These are phyloP conservation scores for Hypoxylon rubiginosum DNA, from an alignment of 2,329 filamentous ascomycete species.

Conservation along the genomic window DNA sequence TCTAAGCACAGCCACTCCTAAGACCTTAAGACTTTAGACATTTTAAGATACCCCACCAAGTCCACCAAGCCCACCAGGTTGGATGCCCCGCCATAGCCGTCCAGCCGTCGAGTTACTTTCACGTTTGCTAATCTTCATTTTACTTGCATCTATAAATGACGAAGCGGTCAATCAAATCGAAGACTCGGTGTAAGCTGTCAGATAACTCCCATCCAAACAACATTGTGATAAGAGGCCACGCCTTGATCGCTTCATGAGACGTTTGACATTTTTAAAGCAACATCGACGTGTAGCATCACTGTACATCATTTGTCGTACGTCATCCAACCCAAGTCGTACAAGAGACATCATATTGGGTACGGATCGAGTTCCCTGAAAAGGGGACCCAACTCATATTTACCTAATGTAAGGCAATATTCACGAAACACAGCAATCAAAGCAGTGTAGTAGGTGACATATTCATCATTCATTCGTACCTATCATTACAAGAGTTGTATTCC, in stretches of 20 bases:
- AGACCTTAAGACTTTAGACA: not conserved
- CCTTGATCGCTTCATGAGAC: constrained; percentile 1
- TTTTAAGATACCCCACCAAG: constrained; percentile 12
- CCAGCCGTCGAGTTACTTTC: not conserved
- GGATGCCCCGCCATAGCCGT: constrained; percentile 32
- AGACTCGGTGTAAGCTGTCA: constrained; percentile 18
- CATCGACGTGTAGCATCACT: constrained; percentile 8
- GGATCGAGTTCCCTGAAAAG: no score
- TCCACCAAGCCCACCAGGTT: not conserved
- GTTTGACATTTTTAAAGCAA: not conserved
- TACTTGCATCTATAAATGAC: constrained; percentile 6
- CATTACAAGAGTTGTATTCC: constrained; percentile 22
- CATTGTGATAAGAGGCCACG: not conserved
- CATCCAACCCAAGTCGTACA: constrained; percentile 18
- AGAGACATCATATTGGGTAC: not conserved
- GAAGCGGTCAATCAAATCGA: constrained; percentile 33
- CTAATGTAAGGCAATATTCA: not conserved
- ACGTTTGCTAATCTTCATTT: constrained; percentile 35
- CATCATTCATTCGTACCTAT: constrained; percentile 25
- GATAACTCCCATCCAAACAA: not conserved
- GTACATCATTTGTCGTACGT: constrained; percentile 27
- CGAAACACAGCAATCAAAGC: not conserved
- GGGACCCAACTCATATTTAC: not conserved
- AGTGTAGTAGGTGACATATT: constrained; percentile 1
- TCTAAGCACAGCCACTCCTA: constrained; percentile 24